Evolutionary conservation across 768 basidiomycete species (phyloP).

Genomic region (Kwoniella botswanensis): DNA sequence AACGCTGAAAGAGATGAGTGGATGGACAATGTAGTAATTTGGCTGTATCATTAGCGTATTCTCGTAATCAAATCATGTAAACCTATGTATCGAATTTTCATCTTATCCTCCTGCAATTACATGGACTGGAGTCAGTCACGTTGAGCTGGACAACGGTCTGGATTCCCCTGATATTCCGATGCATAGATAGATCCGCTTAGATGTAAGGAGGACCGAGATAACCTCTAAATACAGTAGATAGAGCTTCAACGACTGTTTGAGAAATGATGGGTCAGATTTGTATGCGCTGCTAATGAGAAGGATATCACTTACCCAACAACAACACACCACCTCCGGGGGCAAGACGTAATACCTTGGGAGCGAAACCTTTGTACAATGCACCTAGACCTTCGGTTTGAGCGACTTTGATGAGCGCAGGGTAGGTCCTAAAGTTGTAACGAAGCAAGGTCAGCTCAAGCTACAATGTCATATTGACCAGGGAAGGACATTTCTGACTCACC

Average conservation of each 20-base stretch:
- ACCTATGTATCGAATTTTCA: not conserved
- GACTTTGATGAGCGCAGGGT: constrained; percentile 68
- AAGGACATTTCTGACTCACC: constrained; percentile 19
- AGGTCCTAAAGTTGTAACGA: constrained; percentile 77
- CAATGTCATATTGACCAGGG: constrained; percentile 59
- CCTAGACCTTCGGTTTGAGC: constrained; percentile 58
- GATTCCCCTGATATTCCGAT: not conserved
- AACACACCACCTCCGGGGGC: constrained; percentile 96
- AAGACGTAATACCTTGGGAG: constrained; percentile 87
- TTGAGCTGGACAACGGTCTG: not conserved
- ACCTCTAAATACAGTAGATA: constrained; percentile 54
- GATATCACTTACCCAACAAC: constrained; percentile 65
- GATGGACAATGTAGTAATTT: not conserved
- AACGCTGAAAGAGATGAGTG: not conserved
- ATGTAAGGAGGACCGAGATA: constrained; percentile 56
- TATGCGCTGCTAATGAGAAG: too few species aligned
- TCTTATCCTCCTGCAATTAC: not conserved
- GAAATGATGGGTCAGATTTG: not conserved
- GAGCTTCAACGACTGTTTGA: constrained; percentile 53
- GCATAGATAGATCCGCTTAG: constrained; percentile 6
- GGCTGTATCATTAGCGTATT: not conserved
- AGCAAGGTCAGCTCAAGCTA: constrained; percentile 72
- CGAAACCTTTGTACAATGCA: constrained; percentile 68
- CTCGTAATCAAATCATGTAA: not conserved
- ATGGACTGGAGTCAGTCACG: not conserved